Conservation (phyloP, 2,329 filamentous ascomycete genomes). For the Bipolaris victoriae region DNA sequence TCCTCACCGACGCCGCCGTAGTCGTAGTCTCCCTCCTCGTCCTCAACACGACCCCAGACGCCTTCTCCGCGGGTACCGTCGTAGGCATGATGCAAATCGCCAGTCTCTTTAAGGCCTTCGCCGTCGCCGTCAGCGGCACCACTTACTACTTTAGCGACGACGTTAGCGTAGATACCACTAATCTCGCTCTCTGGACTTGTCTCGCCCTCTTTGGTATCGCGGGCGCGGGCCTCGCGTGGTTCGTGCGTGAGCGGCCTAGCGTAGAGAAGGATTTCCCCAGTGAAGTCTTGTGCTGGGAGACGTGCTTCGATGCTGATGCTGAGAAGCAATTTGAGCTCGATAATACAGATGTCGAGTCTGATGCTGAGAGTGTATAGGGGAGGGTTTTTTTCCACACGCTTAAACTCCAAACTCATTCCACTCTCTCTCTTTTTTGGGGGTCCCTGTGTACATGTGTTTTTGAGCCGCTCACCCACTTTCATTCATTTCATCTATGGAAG, state of each 20-base stretch:
- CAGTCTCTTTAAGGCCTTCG: conserved; percentile 55
- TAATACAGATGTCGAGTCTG: conserved; percentile 8
- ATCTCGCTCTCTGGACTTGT: conserved; percentile 54
- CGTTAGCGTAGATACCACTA: conserved; percentile 52
- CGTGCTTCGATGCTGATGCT: conserved; percentile 53
- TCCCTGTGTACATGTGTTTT: neutral
- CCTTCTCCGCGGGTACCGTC: conserved; percentile 55
- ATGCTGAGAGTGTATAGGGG: conserved; percentile 14
- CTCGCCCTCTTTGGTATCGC: conserved; percentile 50
- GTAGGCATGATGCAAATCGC: conserved; percentile 57
- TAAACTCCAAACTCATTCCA: neutral
- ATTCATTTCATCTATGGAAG: neutral
- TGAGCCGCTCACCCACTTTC: neutral
- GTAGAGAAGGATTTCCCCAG: conserved; percentile 54
- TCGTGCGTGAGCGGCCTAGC: conserved; percentile 53
- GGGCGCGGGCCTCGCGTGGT: conserved; percentile 54
- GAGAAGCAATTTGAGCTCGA: conserved; percentile 32
- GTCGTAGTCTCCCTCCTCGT: conserved; percentile 55
- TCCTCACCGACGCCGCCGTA: conserved; percentile 50
- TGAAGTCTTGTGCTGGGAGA: conserved; percentile 55
- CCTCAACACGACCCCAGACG: conserved; percentile 56
- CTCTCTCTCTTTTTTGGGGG: neutral
- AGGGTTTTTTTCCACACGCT: neutral
- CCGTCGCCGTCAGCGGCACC: conserved; percentile 54
- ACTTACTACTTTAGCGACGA: conserved; percentile 55